Percentiles rank a stretch among this genome's conserved stretches.
Evolutionary conservation across 2,329 filamentous ascomycete genomes (phyloP).

Genomic region (Nemania bipapillata): DNA sequence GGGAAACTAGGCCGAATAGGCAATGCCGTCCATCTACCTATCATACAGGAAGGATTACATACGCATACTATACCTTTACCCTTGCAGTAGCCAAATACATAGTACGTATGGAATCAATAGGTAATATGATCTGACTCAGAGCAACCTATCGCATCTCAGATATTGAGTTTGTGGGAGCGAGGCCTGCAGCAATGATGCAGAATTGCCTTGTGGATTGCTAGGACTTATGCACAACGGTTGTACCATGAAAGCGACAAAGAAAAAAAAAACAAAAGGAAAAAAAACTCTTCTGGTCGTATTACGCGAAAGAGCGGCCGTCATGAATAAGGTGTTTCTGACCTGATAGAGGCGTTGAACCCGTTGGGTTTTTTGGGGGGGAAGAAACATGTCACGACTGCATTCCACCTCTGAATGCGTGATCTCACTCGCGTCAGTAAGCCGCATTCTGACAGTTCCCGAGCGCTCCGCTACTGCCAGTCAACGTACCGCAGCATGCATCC

Average conservation of each 20-base stretch:
- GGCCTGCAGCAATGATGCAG: conserved; percentile 28
- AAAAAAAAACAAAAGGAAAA: background rate
- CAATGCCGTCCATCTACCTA: background rate
- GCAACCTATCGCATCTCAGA: conserved; percentile 4
- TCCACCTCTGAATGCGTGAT: conserved; percentile 2
- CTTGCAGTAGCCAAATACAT: background rate
- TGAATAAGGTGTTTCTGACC: background rate
- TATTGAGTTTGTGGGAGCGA: conserved; percentile 8
- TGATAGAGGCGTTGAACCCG: background rate
- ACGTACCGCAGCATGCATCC: background rate
- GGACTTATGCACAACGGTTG: conserved; percentile 1
- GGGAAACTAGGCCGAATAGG: background rate
- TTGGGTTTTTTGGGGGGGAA: background rate
- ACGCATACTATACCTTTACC: too few relatives aligned
- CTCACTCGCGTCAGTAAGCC: conserved; percentile 15
- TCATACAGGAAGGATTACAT: conserved; percentile 17
- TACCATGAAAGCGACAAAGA: background rate
- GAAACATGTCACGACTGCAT: conserved; percentile 17
- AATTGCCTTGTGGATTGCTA: conserved; percentile 1
- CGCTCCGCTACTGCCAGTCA: conserved; percentile 7
- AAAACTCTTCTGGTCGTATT: conserved; percentile 5
- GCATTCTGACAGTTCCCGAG: conserved; percentile 28
- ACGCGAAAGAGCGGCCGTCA: conserved; percentile 5
- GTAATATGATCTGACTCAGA: conserved; percentile 23
- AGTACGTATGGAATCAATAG: background rate